These are phyloP conservation scores for Cyclocybe cylindracea DNA, from an alignment of 768 basidiomycete species.

Conservation along the genomic window DNA sequence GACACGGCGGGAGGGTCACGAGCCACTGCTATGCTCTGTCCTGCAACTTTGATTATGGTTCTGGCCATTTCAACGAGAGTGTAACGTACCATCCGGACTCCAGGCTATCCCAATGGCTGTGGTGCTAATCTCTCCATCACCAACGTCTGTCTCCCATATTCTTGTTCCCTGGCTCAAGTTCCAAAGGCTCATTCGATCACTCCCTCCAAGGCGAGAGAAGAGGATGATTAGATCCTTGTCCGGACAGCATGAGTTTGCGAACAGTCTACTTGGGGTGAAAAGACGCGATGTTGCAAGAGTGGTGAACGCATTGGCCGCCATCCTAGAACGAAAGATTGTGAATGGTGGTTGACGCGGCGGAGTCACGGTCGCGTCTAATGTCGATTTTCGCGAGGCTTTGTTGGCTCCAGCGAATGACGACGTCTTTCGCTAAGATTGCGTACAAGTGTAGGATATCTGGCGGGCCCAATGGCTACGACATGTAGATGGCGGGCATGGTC, in stretches of 20 bases:
- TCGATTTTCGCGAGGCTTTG: no score
- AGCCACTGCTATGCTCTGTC: conserved; percentile 70
- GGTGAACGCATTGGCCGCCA: conserved; percentile 45
- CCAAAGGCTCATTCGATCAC: conserved; percentile 76
- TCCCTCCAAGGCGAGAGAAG: conserved; percentile 64
- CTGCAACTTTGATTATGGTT: conserved; percentile 28
- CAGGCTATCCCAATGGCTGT: conserved; percentile 66
- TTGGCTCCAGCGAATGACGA: no score
- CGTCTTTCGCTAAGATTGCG: no score
- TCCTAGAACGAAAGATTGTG: neutral
- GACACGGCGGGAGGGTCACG: conserved; percentile 69
- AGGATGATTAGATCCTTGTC: conserved; percentile 81
- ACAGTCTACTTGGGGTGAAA: conserved; percentile 56
- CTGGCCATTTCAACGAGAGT: neutral
- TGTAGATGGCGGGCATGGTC: no score
- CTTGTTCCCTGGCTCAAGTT: conserved; percentile 73
- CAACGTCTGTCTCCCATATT: conserved; percentile 80
- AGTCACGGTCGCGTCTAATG: no score
- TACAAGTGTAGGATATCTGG: no score
- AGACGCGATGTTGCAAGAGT: conserved; percentile 59
- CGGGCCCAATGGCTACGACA: no score
- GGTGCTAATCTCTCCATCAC: conserved; percentile 43
- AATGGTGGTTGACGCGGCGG: no score
- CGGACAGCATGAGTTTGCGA: conserved; percentile 73
- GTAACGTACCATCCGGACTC: conserved; percentile 74